These are phyloP conservation scores for Flaveria sonorensis DNA, from an alignment of 129 eudicot genomes.

Conservation along the genomic window DNA sequence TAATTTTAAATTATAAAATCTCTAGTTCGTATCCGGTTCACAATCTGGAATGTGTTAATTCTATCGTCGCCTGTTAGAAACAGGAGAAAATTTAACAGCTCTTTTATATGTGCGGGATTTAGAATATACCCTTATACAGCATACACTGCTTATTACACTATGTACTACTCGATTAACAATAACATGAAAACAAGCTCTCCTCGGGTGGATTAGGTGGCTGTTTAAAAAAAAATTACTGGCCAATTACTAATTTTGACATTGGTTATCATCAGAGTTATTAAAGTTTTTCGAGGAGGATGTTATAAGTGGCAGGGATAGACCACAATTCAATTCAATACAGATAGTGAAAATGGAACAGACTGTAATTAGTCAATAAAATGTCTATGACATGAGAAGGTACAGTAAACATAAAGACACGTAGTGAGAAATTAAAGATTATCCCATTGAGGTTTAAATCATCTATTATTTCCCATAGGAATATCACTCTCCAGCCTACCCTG, in stretches of 20 bases:
- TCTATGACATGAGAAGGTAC: neutral
- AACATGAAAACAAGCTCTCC: neutral
- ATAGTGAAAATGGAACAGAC: neutral
- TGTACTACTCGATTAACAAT: neutral
- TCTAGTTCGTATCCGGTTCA: neutral
- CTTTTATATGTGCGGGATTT: neutral
- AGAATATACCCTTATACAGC: slow-evolving; percentile 6
- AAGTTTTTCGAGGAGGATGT: neutral
- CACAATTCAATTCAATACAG: slow-evolving; percentile 3
- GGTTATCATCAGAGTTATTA: neutral
- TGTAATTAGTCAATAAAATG: neutral
- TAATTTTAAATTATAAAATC: neutral
- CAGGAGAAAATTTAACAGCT: neutral
- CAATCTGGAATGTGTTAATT: neutral
- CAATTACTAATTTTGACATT: neutral
- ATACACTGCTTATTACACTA: neutral
- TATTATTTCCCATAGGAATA: neutral
- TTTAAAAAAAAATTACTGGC: neutral
- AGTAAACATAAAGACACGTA: neutral
- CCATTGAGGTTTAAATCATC: neutral
- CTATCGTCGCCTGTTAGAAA: neutral
- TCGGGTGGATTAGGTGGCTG: neutral
- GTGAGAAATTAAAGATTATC: neutral
- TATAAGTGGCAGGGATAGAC: neutral
- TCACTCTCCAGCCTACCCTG: slow-evolving; percentile 4